phyloP scores from a whole-genome alignment of 2,329 filamentous ascomycete species.

The Aspergillus sp. region DNA sequence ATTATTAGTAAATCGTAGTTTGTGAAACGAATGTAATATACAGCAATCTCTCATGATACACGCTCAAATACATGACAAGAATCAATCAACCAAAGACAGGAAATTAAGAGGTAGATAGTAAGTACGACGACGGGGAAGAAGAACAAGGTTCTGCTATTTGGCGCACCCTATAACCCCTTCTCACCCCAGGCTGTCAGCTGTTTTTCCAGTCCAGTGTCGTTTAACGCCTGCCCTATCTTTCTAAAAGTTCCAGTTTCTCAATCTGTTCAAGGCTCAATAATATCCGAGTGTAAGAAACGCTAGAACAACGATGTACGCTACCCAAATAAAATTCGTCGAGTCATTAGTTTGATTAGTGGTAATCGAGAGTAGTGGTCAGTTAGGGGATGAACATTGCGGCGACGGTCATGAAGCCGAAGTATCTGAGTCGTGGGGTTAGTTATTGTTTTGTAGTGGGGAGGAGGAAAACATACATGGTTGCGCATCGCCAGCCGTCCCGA shows the following conservation, averaged over 20 bases:
- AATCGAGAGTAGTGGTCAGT: conserved; percentile 4
- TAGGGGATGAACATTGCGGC: conserved; percentile 43
- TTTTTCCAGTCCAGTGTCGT: neutral
- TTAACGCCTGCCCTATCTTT: neutral
- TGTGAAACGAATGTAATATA: conserved; percentile 1
- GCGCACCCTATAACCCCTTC: too few species aligned
- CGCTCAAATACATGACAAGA: neutral
- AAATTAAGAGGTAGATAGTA: neutral
- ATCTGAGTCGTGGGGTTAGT: conserved; percentile 26
- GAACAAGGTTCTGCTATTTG: neutral
- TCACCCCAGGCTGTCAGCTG: neutral
- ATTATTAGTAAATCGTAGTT: too few species aligned
- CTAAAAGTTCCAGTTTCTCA: neutral
- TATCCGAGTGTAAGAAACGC: neutral
- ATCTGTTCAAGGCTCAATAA: neutral
- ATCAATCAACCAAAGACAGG: neutral
- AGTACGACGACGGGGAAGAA: neutral
- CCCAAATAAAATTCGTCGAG: conserved; percentile 21
- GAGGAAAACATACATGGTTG: conserved; percentile 34
- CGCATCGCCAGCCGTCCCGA: conserved; percentile 44
- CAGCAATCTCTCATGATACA: neutral
- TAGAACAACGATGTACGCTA: conserved; percentile 21
- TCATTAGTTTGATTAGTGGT: neutral
- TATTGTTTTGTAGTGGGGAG: neutral
- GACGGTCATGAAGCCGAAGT: conserved; percentile 44